Evolutionary conservation across 2,329 filamentous ascomycete genomes (phyloP).

Genomic region (Laburnicola sp.): DNA sequence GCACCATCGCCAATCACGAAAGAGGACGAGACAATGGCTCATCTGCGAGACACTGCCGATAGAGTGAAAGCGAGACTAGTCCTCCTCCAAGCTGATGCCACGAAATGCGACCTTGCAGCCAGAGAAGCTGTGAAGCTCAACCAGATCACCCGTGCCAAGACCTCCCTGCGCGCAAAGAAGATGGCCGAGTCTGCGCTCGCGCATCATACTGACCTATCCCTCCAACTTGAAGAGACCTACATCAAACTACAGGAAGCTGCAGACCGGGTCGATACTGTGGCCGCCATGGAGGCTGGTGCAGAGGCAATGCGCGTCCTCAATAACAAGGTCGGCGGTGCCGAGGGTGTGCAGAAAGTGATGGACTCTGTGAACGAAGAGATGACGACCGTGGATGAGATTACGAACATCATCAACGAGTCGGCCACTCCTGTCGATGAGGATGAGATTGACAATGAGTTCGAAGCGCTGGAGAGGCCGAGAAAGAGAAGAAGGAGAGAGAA

Average conservation of each 20-base stretch:
- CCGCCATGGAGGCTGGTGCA: conserved; percentile 78
- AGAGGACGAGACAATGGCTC: conserved; percentile 80
- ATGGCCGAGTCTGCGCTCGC: conserved; percentile 73
- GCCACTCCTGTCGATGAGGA: conserved; percentile 66
- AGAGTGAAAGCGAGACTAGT: conserved; percentile 69
- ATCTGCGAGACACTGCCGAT: conserved; percentile 72
- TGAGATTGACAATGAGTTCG: conserved; percentile 87
- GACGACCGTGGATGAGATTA: conserved; percentile 73
- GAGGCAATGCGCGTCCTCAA: conserved; percentile 74
- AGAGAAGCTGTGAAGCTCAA: conserved; percentile 71
- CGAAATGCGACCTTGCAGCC: conserved; percentile 58
- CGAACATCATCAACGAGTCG: conserved; percentile 70
- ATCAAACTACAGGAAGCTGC: conserved; percentile 82
- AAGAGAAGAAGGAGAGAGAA: conserved; percentile 73
- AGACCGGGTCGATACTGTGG: conserved; percentile 81
- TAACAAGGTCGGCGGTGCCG: conserved; percentile 73
- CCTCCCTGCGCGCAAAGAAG: conserved; percentile 81
- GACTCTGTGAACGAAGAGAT: conserved; percentile 79
- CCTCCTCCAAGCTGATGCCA: conserved; percentile 61
- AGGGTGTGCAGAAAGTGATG: conserved; percentile 74
- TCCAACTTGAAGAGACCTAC: conserved; percentile 81
- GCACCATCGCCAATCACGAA: conserved; percentile 64
- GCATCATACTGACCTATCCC: conserved; percentile 71
- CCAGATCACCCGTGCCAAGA: conserved; percentile 74
- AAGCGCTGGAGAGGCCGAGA: conserved; percentile 72